Conservation (phyloP, 768 basidiomycete genomes). For the Tylopilus felleus region DNA sequence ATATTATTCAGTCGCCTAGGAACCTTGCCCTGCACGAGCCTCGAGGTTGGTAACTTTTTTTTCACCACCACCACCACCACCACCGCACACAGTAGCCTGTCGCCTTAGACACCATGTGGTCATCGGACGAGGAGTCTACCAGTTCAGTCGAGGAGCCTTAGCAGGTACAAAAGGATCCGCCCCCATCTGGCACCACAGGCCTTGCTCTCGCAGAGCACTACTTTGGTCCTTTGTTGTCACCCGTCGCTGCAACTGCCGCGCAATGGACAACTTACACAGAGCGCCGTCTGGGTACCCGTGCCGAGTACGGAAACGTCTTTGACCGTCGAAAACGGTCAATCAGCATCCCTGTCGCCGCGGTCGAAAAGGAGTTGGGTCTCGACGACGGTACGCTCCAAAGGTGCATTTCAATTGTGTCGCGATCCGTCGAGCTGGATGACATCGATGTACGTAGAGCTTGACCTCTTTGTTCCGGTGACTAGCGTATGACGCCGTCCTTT, state of each 20-base stretch:
- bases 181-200: not conserved
- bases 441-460: not conserved
- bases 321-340: not conserved
- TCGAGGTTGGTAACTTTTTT: not conserved
- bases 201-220: no score
- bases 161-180: not conserved
- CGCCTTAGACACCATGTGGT: not conserved
- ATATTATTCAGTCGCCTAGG: no score
- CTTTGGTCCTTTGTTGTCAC: no score
- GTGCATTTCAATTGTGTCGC: not conserved
- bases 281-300: conserved; percentile 2
- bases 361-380: conserved; percentile 7
- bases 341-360: not conserved
- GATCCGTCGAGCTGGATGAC: not conserved
- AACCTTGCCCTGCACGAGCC: no score
- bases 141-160: not conserved
- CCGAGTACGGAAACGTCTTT: not conserved
- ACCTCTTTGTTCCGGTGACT: no score
- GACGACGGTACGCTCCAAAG: not conserved
- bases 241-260: not conserved
- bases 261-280: conserved; percentile 5
- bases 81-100: not conserved
- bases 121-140: not conserved
- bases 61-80: not conserved
- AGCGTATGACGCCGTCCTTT: not conserved